Conservation (phyloP, 441 rosid species). For the Adansonia rubrostipa region DNA sequence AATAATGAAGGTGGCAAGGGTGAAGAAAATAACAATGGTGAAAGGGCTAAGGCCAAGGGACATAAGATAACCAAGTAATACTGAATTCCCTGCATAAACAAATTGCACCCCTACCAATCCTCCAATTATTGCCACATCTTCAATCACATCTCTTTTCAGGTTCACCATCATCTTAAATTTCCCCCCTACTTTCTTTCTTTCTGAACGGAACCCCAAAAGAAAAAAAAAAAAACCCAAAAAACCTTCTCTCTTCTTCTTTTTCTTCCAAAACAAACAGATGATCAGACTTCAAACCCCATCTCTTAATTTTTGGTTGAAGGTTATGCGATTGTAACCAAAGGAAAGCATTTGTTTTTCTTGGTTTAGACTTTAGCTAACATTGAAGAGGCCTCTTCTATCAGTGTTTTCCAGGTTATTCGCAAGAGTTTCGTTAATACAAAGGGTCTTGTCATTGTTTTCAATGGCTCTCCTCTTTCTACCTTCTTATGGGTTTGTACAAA, state of each 20-base stretch:
- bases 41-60: slow-evolving; percentile 72
- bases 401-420: slow-evolving; percentile 33
- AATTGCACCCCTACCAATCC: slow-evolving; percentile 71
- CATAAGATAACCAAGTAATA: slow-evolving; percentile 74
- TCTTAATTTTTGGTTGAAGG: neutral
- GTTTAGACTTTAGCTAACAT: slow-evolving; percentile 24
- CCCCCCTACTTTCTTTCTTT: slow-evolving; percentile 32
- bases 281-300: neutral
- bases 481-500: neutral
- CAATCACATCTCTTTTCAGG: slow-evolving; percentile 47
- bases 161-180: slow-evolving; percentile 24
- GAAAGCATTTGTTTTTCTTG: neutral
- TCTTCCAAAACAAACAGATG: neutral
- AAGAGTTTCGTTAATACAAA: neutral
- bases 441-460: neutral
- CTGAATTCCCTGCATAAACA: slow-evolving; percentile 62
- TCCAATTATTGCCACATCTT: slow-evolving; percentile 57
- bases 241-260: neutral
- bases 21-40: slow-evolving; percentile 70
- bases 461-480: neutral
- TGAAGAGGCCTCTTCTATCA: slow-evolving; percentile 34
- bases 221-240: neutral
- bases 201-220: neutral
- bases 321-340: neutral
- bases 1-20: slow-evolving; percentile 70